Conservation (phyloP, 345 rosid species). For the Hibiscus tridactylites region DNA sequence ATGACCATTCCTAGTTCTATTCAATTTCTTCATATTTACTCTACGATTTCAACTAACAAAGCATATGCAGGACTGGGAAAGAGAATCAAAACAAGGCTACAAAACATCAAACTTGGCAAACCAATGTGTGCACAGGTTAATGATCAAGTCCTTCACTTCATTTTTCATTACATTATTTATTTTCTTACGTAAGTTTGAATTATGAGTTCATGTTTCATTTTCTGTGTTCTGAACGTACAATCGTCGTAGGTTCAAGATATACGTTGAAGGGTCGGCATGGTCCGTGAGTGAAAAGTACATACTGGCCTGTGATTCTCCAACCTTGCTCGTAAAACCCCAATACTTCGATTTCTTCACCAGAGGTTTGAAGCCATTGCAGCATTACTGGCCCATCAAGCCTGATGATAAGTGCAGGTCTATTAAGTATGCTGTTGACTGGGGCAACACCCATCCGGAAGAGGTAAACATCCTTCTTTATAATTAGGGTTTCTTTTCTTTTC, state of each 20-base stretch:
- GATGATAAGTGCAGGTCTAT: constrained; percentile 65
- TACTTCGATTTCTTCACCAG: constrained; percentile 69
- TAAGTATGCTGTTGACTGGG: constrained; percentile 75
- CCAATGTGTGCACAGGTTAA: constrained; percentile 75
- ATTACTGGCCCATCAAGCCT: constrained; percentile 66
- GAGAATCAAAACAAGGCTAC: constrained; percentile 60
- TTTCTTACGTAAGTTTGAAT: not conserved
- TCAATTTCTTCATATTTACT: no score
- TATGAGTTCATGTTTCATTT: not conserved
- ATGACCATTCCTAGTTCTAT: not conserved
- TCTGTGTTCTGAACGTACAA: not conserved
- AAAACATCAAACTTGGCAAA: constrained; percentile 61
- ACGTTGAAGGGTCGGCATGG: constrained; percentile 82
- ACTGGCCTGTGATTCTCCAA: constrained; percentile 67
- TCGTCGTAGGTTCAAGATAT: constrained; percentile 62
- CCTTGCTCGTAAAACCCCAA: constrained; percentile 51
- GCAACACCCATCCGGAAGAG: constrained; percentile 52
- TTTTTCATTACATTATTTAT: not conserved
- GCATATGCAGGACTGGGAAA: constrained; percentile 59
- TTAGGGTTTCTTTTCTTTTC: no score
- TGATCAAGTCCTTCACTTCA: not conserved
- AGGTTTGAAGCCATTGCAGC: constrained; percentile 53
- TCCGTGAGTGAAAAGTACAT: constrained; percentile 84
- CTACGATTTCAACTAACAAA: not conserved
- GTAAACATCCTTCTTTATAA: constrained; percentile 21